Conservation (phyloP, 2,329 filamentous ascomycete genomes). For the Magnaporthiopsis rhizophila region DNA sequence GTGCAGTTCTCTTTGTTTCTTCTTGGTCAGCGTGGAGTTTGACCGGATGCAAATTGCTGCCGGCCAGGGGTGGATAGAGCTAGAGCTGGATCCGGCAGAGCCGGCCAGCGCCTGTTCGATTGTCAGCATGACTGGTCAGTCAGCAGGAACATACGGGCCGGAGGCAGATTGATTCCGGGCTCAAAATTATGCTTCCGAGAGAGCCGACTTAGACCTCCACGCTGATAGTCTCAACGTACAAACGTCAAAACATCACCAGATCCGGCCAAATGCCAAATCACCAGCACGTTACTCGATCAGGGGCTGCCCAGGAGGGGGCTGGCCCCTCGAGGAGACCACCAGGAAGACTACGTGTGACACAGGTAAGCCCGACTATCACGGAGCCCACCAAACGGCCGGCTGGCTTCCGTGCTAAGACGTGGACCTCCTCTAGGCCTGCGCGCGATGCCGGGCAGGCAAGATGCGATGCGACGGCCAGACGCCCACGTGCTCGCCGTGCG, state of each 20-base stretch:
- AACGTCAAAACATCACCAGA: no score
- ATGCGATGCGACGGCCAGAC: conserved; percentile 10
- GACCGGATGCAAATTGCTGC: conserved; percentile 9
- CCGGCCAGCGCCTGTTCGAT: no score
- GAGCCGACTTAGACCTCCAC: no score
- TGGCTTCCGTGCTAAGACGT: no score
- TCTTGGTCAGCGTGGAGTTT: not conserved
- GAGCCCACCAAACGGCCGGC: no score
- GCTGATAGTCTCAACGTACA: no score
- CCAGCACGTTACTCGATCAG: not conserved
- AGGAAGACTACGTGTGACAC: not conserved
- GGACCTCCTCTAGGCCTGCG: conserved; percentile 7
- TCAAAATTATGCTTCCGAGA: no score
- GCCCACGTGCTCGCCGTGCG: conserved; percentile 10
- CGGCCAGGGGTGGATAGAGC: not conserved
- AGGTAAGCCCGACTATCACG: not conserved
- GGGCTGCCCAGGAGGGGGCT: not conserved
- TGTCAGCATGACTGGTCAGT: no score
- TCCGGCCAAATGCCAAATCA: not conserved
- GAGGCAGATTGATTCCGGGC: no score
- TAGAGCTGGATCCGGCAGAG: no score
- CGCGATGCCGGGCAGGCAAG: conserved; percentile 10
- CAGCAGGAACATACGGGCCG: no score
- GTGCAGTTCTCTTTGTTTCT: no score
- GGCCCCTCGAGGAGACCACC: not conserved